Evolutionary conservation across 1,139 yeast species (phyloP), one percentile per base, ranked within the genome.

Genomic region (Suhomyces anneliseae): DNA sequence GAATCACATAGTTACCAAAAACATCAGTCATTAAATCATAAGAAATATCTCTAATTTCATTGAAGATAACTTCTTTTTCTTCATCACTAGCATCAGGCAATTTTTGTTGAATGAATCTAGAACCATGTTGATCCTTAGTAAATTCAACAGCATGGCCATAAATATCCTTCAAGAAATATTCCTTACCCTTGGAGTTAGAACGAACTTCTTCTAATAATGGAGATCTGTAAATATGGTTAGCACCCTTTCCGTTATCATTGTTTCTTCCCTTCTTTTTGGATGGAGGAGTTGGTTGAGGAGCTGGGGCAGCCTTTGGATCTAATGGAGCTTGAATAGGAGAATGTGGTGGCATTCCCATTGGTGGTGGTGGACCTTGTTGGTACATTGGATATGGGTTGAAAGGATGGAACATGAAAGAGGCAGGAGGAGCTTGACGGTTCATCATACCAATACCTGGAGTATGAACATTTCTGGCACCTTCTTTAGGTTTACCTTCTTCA

Each of bases 1-100:
- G 99, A 50, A 95, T 89, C 26, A 95, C 98, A 64, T 95, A 95
- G 65, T 95, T 95, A 48, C 99, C 99, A 70, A 95, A 95, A 7
- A 93, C 99, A 70, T 95, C 99, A 8, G 96, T 90, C 87, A 93
- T 89, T 53, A 95, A 73, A 50, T 87, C 93, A 51, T 85, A 76
- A 1, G 95, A 79, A 51, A 83, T 81, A 27, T 83, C 85, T 59
- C 90, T 74, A 39, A 93, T 84, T 66, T 92, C 98, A 54, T 85
- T 84, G 69, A 93, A 92, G 36, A 95, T 81, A 12, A 80, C 82
- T 58, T 88, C 95, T 58, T 87, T 88, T 48, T 78, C 83, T 59
- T 90, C 95, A 12, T 74, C 73, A 9, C 78, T 57, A 1, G 96
- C 86, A 6, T 67, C 68, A 10, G 85, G 87, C 34, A 95, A 74